These are phyloP conservation scores for Platanthera guangdongensis DNA, from an alignment of 106 monocot genomes.

Conservation along the genomic window DNA sequence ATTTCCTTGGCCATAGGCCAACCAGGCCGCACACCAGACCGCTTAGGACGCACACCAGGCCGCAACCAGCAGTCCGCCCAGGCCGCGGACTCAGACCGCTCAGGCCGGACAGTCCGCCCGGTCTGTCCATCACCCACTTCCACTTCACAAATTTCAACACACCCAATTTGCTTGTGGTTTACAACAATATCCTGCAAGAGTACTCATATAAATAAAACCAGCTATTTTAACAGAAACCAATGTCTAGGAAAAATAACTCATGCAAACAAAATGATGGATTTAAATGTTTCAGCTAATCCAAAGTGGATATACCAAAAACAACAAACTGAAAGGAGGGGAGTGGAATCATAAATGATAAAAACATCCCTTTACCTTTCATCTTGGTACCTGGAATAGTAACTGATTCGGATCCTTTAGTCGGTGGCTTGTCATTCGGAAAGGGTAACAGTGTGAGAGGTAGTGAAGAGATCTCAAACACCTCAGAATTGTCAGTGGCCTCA, in stretches of 20 bases:
- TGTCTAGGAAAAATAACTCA: neutral
- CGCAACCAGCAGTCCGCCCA: no score
- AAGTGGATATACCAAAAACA: neutral
- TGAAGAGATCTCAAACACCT: conserved; percentile 17
- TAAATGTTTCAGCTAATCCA: neutral
- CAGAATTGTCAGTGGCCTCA: conserved; percentile 13
- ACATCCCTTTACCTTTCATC: neutral
- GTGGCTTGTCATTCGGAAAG: neutral
- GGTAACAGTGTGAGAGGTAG: conserved; percentile 24
- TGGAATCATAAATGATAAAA: neutral
- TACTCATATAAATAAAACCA: neutral
- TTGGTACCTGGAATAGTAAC: neutral
- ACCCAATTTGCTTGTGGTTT: neutral
- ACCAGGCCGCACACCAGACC: no score
- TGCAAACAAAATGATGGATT: neutral
- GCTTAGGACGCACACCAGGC: no score
- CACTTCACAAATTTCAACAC: no score
- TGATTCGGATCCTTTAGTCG: neutral
- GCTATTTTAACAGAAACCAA: neutral
- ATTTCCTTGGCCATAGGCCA: no score
- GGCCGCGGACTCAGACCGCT: no score
- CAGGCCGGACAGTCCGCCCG: no score
- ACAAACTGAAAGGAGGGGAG: neutral
- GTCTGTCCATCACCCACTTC: no score
- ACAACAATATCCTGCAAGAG: neutral